Base-by-base conservation (phyloP, 345 rosid species). In the Linum lewisii region DNA sequence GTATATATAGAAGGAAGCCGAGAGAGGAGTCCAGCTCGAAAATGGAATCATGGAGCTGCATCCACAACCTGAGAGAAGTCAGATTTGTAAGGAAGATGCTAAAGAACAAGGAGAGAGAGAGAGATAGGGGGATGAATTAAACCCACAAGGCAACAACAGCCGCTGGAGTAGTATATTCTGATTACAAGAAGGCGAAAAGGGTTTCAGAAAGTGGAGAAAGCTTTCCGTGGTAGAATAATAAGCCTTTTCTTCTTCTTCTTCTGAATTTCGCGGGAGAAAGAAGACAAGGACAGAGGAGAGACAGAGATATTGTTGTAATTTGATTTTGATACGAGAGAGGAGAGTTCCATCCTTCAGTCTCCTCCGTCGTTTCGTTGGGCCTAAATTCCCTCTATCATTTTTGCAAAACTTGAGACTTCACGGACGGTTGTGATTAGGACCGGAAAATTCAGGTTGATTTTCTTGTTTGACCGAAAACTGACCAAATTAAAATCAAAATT, bases 41-140 rank as follows among this genome's bases (percentile, higher is more conserved):
- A 51, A 19, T 51, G 54, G 54, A 51, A 51, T 51, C 54, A 51
- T 22, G 54, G 19, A 51, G 54, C 25, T 52, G 24, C 56, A 21
- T 52, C 56, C 56, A 52, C 24, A 24, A 52, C 23, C 25, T 52
- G 24, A 9, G 56, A 20, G 7, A 15, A 11, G 14, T 7, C 21
- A 21, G 25, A 20, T n/a, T 52, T 21, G 3, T 19, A 3, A 21
- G 11, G 24, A 8, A 52, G 25, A 7, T 15, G 23, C 7, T 10
- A 20, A 5, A 2, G 24, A 21, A 21, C 24, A 21, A 24, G 20
- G 13, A 13, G 56, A 6, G n/a, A 0, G 23, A 52, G 15, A 10
- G 11, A 20, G 24, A 22, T 3, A 29, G 34, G 18, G 16, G 47
- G 13, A 42, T 42, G n/a, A n/a, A n/a, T 42, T 42, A 4, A 42